Base-by-base conservation (phyloP, 768 basidiomycete genomes). In the Pulveroboletus ravenelii region DNA sequence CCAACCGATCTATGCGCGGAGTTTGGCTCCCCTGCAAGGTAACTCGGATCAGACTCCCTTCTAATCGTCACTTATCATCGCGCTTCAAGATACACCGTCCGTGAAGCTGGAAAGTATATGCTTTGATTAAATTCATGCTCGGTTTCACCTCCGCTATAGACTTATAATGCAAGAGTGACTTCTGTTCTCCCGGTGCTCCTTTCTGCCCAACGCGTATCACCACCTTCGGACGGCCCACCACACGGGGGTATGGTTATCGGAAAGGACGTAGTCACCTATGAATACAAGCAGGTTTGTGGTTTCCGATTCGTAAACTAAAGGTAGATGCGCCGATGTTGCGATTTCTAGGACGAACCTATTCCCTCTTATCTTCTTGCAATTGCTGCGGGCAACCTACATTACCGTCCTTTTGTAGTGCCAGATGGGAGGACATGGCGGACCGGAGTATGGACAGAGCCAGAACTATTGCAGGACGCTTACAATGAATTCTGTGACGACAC, bases 351-450 rank as follows among this genome's bases (percentile, higher is more conserved):
- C 6, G 79, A 90, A 17, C 81, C 89, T 5, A 93, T 97, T 51
- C 90, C 95, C 1, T 83, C 87, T 1, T 97, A 98, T 64, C 74
- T 97, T n/a, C 77, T 97, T 43, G 95, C 95, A 3, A 85, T 97
- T 47, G 94, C 94, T 0, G 77, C 80, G 0, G 94, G 93, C 1
- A 86, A 95, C 62, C 70, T 96, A 3, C 76, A 73, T 18, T 94
- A 93, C 68, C 80, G 74, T 10, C 61, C 81, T 0, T 91, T 93
- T 63, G 70, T 77, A 3, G 68, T 72, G 30, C 69, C 77, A 10
- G 67, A 78, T 32, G 87, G 83, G 15, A 85, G 79, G 56, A 62
- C 73, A n/a, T 92, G 95, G 89, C 83, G 71, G 14, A 84, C 77
- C 13, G 94, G 94, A 1, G 78, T 93, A 5, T 97, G 94, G 94